Percentiles rank a stretch among this genome's conserved stretches.
These are phyloP conservation scores for Dovyalis caffra DNA, from an alignment of 345 rosid genomes.

Conservation along the genomic window DNA sequence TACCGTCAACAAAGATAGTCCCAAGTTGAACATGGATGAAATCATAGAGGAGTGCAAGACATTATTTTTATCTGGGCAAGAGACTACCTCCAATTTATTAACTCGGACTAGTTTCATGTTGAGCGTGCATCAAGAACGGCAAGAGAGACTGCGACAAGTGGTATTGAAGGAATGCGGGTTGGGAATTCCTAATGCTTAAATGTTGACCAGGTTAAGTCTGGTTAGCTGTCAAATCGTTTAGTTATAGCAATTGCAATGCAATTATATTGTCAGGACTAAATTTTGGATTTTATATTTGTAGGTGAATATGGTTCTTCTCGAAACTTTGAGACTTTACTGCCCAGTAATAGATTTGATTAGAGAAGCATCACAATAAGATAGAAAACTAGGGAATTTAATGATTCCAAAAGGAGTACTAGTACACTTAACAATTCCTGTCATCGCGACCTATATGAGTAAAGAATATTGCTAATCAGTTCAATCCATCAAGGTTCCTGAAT, in stretches of 20 bases:
- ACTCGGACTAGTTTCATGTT: conserved; percentile 82
- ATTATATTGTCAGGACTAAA: no score
- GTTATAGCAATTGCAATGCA: no score
- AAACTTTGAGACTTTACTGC: conserved; percentile 20
- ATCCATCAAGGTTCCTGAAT: conserved; percentile 62
- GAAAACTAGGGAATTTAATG: conserved; percentile 69
- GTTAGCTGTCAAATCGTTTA: background rate
- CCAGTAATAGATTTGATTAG: conserved; percentile 9
- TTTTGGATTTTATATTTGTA: background rate
- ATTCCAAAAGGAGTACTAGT: conserved; percentile 74
- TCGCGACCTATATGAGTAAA: conserved; percentile 78
- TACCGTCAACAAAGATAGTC: conserved; percentile 1
- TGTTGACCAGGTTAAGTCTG: conserved; percentile 10
- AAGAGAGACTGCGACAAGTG: conserved; percentile 80
- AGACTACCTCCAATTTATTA: conserved; percentile 76
- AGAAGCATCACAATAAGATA: conserved; percentile 18
- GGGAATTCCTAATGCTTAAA: conserved; percentile 8
- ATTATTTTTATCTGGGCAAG: conserved; percentile 93
- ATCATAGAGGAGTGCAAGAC: conserved; percentile 82
- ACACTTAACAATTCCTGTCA: conserved; percentile 60
- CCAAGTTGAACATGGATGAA: conserved; percentile 28
- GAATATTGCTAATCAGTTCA: conserved; percentile 66
- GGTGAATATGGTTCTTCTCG: conserved; percentile 23
- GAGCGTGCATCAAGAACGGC: conserved; percentile 87
- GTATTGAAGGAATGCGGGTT: conserved; percentile 62